Percentiles rank a stretch among this genome's conserved stretches.
Conservation (phyloP, 306 rosid genomes). For the Pyrus betulifolia region DNA sequence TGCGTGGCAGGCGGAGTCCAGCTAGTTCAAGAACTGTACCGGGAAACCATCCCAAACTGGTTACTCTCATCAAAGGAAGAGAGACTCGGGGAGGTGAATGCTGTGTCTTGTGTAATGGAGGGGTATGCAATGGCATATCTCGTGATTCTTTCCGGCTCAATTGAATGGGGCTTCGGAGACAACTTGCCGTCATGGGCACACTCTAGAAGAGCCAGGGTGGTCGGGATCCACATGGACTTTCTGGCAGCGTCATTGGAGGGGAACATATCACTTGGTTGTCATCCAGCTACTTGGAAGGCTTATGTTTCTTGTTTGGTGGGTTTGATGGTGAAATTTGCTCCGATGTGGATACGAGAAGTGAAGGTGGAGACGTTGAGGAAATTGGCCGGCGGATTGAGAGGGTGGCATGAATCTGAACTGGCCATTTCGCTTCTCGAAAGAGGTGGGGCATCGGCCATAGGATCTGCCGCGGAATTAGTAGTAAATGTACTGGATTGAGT, state of each 20-base stretch:
- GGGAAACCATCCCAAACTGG: slow-evolving; percentile 74
- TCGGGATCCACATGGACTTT: slow-evolving; percentile 60
- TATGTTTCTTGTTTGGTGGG: slow-evolving; percentile 59
- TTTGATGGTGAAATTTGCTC: slow-evolving; percentile 48
- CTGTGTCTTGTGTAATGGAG: slow-evolving; percentile 33
- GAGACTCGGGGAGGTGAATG: slow-evolving; percentile 23
- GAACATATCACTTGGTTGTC: slow-evolving; percentile 51
- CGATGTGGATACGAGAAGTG: slow-evolving; percentile 58
- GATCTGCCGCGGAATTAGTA: slow-evolving; percentile 56
- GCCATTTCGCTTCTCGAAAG: slow-evolving; percentile 60
- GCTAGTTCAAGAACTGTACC: slow-evolving; percentile 56
- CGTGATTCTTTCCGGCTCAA: slow-evolving; percentile 43
- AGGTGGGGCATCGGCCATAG: slow-evolving; percentile 64
- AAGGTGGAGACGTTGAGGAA: slow-evolving; percentile 45
- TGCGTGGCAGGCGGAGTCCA: slow-evolving; percentile 52
- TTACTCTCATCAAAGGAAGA: slow-evolving; percentile 36
- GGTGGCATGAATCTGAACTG: slow-evolving; percentile 62
- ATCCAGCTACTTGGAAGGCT: slow-evolving; percentile 58
- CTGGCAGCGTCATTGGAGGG: slow-evolving; percentile 63
- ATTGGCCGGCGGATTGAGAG: slow-evolving; percentile 45
- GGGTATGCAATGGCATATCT: slow-evolving; percentile 74
- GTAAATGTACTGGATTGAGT: slow-evolving; percentile 15
- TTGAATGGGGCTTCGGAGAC: slow-evolving; percentile 52
- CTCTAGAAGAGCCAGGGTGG: slow-evolving; percentile 34
- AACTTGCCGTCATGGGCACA: slow-evolving; percentile 33